Evolutionary conservation across 2,329 filamentous ascomycete species (phyloP), one percentile per base, ranked within the genome.

Genomic region (Colletotrichum tropicicola): DNA sequence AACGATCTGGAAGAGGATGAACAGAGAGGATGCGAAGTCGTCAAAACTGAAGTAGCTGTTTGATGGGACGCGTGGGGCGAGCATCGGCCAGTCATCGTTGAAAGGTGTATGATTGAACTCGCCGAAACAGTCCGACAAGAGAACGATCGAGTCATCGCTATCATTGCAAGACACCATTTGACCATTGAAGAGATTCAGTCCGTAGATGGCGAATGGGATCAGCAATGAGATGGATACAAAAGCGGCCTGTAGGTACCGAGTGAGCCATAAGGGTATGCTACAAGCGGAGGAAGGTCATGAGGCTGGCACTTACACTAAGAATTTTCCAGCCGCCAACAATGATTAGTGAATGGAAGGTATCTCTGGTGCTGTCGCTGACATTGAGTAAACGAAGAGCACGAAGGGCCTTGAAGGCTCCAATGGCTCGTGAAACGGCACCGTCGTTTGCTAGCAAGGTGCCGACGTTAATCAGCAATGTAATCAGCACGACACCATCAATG

Each of bases 1-100:
- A 43, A 98, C 95, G 78, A 99, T 98, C 77, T 98, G 94, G 81
- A 98, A 99, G 65, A 99, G 91, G 67, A 97, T 97, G 81, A 98
- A 98, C 32, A 99, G 84, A 0, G 95, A 92, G 57, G 92, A 88
- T n/a, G 91, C 92, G 72, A 99, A 99, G 74, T 97, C 92, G 77
- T 99, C 96, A 74, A 99, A 99, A 75, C 91, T 91, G 79, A 91
- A 98, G 74, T 89, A 97, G 0, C 91, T 89, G 72, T 99, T 98
- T 2, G 87, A 79, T 10, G 91, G 93, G 48, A 91, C 88, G 58
- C 96, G 89, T 6, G 96, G 96, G 2, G 94, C 91, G 9, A 98
- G 82, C 62, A 99, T 86, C 8, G 90, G 80, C 94, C 95, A 99
- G 49, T 87, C 74, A 41, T 79, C 78, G 57, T 90, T 91, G 73